A percentile compares a stretch with the other conserved stretches of the same genome.
Evolutionary conservation across 139 green algal species (phyloP).

Genomic region (Picochlorum sp.): DNA sequence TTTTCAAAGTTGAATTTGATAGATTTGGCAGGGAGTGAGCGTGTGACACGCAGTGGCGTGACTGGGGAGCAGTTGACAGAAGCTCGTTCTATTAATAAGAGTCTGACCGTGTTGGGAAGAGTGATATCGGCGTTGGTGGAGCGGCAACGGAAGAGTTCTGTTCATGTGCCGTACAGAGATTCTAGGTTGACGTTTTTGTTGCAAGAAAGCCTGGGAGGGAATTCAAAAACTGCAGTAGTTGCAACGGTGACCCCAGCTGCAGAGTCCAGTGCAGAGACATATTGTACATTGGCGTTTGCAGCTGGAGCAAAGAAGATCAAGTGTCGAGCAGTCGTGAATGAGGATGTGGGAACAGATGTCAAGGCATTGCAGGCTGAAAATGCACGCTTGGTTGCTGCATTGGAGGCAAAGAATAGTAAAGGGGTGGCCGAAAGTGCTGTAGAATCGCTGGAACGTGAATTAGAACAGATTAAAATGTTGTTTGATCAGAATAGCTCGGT

Average conservation of each 20-base stretch:
- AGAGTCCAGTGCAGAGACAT: conserved; percentile 60
- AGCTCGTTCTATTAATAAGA: conserved; percentile 93
- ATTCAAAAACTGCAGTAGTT: conserved; percentile 88
- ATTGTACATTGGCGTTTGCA: conserved; percentile 83
- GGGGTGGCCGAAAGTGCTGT: neutral
- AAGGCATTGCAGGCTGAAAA: conserved; percentile 54
- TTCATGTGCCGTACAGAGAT: conserved; percentile 93
- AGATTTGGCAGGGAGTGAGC: conserved; percentile 91
- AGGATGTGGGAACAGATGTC: conserved; percentile 52
- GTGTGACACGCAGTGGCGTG: conserved; percentile 54
- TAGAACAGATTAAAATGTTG: conserved; percentile 8
- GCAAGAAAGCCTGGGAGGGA: conserved; percentile 89
- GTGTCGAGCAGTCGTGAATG: conserved; percentile 60
- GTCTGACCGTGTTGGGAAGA: conserved; percentile 74
- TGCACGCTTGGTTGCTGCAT: conserved; percentile 28
- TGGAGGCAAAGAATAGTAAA: conserved; percentile 3
- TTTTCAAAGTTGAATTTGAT: conserved; percentile 86
- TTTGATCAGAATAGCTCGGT: conserved; percentile 20
- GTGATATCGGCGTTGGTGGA: conserved; percentile 85
- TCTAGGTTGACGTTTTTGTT: conserved; percentile 94
- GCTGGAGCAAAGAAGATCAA: conserved; percentile 80
- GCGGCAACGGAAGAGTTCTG: conserved; percentile 30
- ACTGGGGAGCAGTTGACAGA: conserved; percentile 83
- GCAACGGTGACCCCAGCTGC: conserved; percentile 73
- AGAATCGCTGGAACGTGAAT: conserved; percentile 9